Evolutionary conservation across 345 rosid genomes (phyloP), one percentile per base, ranked within the genome.

Genomic region (Acer yangbiense): DNA sequence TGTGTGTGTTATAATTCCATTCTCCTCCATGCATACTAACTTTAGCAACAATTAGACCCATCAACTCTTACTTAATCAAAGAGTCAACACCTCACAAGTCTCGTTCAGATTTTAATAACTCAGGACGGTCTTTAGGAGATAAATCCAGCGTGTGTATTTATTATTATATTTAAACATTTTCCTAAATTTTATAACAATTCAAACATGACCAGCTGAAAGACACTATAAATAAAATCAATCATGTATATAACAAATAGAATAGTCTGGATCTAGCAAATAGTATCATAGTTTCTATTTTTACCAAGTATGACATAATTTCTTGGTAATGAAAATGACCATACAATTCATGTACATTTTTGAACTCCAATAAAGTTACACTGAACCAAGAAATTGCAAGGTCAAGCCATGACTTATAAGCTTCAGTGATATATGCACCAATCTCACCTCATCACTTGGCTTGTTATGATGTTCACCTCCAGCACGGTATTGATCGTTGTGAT

Each of bases 361-460:
- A 43, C 10, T 43, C 9, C 46, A 43, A 43, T 43, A 7, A 43
- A 43, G 46, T 43, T 43, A 8, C 46, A 43, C 46, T 43, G 46
- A 43, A 43, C 46, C 46, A 43, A 43, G 46, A 7, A 43, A 43
- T 9, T 43, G 9, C 9, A 43, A 43, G 46, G 46, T 43, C 46
- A 43, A 43, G 11, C 8, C 46, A 43, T 43, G 46, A 43, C 7
- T 43, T 2, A 43, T 35, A 39, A 46, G 21, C 62, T 74, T 57
- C 39, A 60, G n/a, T 13, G n/a, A 7, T 21, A 41, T 35, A 35
- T 65, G 20, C 18, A 29, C 20, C 18, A 81, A 67, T 52, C 82
- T 55, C 83, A 91, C 98, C 97, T 91, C 97, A 68, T 86, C 94
- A 57, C 90, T 91, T 85, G 85, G 97, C 88, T 91, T 92, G 23